These are phyloP conservation scores for Glomus cerebriforme DNA, from an alignment of 192 early-diverging fungal species.

Conservation along the genomic window DNA sequence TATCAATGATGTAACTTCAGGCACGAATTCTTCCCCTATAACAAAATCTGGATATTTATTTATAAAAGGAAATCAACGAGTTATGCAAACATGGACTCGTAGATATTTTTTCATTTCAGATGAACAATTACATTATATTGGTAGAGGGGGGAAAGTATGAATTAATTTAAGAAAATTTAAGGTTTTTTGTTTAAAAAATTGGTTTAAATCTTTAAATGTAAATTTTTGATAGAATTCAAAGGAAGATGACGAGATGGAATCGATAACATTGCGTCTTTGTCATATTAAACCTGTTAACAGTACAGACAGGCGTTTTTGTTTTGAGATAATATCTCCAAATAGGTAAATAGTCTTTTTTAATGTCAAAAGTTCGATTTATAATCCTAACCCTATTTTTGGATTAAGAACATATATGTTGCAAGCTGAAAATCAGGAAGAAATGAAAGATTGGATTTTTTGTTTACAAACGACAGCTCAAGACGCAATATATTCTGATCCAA, in stretches of 20 bases:
- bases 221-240: constrained; percentile 42
- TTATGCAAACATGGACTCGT: constrained; percentile 79
- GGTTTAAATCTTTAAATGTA: not conserved
- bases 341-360: constrained; percentile 43
- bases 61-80: constrained; percentile 71
- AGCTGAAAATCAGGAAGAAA: constrained; percentile 69
- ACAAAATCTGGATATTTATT: constrained; percentile 80
- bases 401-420: constrained; percentile 70
- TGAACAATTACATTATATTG: constrained; percentile 55
- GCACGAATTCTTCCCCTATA: constrained; percentile 40
- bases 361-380: no score
- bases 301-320: constrained; percentile 75
- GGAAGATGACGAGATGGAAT: constrained; percentile 57
- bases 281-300: constrained; percentile 64
- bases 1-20: constrained; percentile 45
- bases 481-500: constrained; percentile 53
- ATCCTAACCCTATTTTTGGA: not conserved
- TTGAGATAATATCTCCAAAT: constrained; percentile 84
- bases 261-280: constrained; percentile 73
- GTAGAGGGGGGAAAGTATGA: constrained; percentile 40
- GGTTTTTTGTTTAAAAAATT: not conserved
- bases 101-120: constrained; percentile 74
- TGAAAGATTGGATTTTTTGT: constrained; percentile 75
- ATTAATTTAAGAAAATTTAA: not conserved
- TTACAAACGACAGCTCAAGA: constrained; percentile 60